Conservation (phyloP, 495 filamentous ascomycete genomes). For the Xylaria venustula region DNA sequence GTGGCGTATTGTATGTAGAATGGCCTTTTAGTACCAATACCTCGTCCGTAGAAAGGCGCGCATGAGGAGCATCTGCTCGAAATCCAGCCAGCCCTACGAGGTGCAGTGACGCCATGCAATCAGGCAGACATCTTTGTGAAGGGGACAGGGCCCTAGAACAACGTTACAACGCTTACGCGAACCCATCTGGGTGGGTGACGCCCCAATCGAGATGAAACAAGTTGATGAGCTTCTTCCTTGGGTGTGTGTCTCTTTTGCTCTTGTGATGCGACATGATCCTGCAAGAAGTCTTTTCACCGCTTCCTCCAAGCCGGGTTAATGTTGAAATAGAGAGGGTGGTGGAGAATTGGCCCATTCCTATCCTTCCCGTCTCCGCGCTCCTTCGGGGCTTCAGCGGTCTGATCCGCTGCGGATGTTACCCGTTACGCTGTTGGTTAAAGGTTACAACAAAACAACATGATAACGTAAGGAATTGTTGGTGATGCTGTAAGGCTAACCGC, state of each 20-base stretch:
- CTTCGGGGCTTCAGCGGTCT: conserved; percentile 2
- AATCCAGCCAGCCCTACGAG: conserved; percentile 5
- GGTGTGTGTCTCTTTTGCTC: conserved; percentile 6
- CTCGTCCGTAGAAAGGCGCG: no score
- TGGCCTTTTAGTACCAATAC: no score
- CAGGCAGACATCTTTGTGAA: not conserved
- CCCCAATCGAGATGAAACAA: not conserved
- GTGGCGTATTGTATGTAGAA: no score
- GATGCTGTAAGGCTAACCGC: not conserved
- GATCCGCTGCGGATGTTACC: conserved; percentile 4
- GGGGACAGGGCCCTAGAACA: not conserved
- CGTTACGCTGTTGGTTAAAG: not conserved
- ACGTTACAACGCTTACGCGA: not conserved
- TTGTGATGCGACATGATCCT: conserved; percentile 2
- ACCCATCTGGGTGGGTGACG: not conserved
- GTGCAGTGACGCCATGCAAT: not conserved
- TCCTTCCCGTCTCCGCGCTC: conserved; percentile 11
- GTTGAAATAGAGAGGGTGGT: not conserved
- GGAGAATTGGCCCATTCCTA: conserved; percentile 3
- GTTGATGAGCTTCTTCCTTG: not conserved
- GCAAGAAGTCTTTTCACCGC: conserved; percentile 11
- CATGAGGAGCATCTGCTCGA: no score
- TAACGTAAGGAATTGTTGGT: not conserved
- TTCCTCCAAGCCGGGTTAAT: not conserved
- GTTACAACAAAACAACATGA: not conserved